phyloP scores from a whole-genome alignment of 768 basidiomycete genomes.

The Phylloporus arenicola region DNA sequence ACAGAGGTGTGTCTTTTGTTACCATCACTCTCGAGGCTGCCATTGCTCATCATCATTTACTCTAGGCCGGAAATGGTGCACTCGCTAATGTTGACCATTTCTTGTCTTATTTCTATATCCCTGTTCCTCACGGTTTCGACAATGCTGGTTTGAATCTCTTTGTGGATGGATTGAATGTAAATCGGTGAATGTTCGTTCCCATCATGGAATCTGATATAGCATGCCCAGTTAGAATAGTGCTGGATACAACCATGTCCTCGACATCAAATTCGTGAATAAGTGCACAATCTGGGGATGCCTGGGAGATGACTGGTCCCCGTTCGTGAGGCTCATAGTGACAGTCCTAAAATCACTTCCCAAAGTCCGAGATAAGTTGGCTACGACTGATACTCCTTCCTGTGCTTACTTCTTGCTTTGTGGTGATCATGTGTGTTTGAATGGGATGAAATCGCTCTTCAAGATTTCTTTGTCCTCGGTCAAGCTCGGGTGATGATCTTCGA shows the following conservation, averaged over 20 bases:
- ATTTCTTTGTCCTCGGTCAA: constrained; percentile 42
- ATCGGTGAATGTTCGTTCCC: constrained; percentile 22
- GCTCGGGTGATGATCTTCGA: constrained; percentile 78
- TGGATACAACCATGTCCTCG: constrained; percentile 38
- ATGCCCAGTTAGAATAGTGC: constrained; percentile 16
- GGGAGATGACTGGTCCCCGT: too few species aligned
- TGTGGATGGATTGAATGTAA: constrained; percentile 66
- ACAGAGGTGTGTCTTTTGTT: constrained; percentile 59
- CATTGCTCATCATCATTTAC: constrained; percentile 1
- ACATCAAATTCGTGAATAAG: constrained; percentile 61
- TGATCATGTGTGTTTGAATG: too few species aligned
- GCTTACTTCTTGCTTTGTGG: too few species aligned
- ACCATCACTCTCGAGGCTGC: background rate
- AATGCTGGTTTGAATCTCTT: constrained; percentile 64
- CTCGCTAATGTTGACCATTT: constrained; percentile 79
- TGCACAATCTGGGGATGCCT: too few species aligned
- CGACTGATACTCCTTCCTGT: too few species aligned
- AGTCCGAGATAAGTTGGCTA: too few species aligned
- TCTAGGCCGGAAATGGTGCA: constrained; percentile 81
- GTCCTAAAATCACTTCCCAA: too few species aligned
- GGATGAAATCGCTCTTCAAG: too few species aligned
- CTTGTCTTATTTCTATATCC: constrained; percentile 88
- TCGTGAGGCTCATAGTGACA: too few species aligned
- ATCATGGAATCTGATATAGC: background rate
- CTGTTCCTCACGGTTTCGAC: constrained; percentile 79